phyloP scores from a whole-genome alignment of 495 filamentous ascomycete species.

The Aspergillus bridgeri region DNA sequence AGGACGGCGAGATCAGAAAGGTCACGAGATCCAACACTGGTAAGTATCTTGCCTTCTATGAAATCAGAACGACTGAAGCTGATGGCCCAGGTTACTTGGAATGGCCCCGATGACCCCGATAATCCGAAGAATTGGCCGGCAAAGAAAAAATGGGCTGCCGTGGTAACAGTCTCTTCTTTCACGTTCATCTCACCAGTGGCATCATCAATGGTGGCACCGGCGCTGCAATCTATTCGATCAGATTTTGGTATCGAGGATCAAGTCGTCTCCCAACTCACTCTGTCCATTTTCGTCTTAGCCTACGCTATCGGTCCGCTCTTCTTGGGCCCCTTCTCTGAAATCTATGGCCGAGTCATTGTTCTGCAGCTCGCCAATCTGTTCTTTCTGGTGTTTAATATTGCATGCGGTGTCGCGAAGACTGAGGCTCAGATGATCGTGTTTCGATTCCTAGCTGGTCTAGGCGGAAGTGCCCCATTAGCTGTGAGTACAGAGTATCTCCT shows the following conservation, averaged over 20 bases:
- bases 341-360: constrained; percentile 65
- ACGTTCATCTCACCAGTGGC: constrained; percentile 73
- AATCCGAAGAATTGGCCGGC: constrained; percentile 60
- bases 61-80: background rate
- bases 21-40: constrained; percentile 24
- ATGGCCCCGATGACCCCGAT: constrained; percentile 52
- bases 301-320: constrained; percentile 69
- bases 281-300: constrained; percentile 74
- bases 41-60: constrained; percentile 13
- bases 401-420: constrained; percentile 49
- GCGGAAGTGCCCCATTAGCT: constrained; percentile 51
- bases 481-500: constrained; percentile 27
- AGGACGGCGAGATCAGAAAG: constrained; percentile 6
- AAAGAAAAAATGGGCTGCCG: constrained; percentile 60
- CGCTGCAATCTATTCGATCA: constrained; percentile 48
- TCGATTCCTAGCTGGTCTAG: constrained; percentile 56
- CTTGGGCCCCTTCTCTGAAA: constrained; percentile 68
- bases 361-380: constrained; percentile 61
- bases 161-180: constrained; percentile 54
- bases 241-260: constrained; percentile 60
- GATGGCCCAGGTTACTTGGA: constrained; percentile 47
- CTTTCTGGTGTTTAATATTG: constrained; percentile 60
- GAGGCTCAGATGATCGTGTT: constrained; percentile 52
- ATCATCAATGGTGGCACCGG: constrained; percentile 72
- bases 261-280: constrained; percentile 54